These are phyloP conservation scores for Lithospermum erythrorhizon DNA, from an alignment of 257 asterid genomes.

Conservation along the genomic window DNA sequence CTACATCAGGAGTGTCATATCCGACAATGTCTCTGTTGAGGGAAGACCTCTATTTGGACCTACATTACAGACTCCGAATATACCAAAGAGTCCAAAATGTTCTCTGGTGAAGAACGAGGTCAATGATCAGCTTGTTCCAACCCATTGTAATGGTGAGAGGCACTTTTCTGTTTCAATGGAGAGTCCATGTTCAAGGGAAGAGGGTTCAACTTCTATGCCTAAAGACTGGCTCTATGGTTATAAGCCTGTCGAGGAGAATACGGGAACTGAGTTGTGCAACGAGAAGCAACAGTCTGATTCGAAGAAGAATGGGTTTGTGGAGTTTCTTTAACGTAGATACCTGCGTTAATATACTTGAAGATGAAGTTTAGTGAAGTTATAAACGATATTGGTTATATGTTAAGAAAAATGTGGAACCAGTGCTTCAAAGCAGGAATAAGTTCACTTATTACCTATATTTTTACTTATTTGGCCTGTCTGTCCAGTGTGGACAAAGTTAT, in stretches of 20 bases:
- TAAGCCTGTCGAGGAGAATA: neutral
- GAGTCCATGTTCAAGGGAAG: neutral
- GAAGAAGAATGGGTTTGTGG: neutral
- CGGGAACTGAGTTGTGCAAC: neutral
- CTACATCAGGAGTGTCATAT: slow-evolving; percentile 35
- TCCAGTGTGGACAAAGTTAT: too few species aligned
- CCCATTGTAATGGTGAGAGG: neutral
- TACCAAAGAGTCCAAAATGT: neutral
- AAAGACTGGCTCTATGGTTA: neutral
- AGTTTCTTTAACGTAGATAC: too few species aligned
- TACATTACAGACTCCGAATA: neutral
- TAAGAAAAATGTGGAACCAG: too few species aligned
- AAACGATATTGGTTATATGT: too few species aligned
- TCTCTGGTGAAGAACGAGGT: neutral
- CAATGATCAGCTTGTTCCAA: neutral
- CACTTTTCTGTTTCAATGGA: neutral
- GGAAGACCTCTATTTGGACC: slow-evolving; percentile 22
- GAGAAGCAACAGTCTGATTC: neutral
- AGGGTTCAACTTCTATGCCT: neutral
- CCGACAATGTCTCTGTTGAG: slow-evolving; percentile 7
- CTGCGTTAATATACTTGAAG: too few species aligned
- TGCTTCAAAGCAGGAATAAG: neutral
- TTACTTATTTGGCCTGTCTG: neutral
- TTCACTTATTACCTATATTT: neutral
- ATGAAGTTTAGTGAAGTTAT: too few species aligned